Evolutionary conservation across 805 yeast genomes (phyloP).

Genomic region (Myxozyma mucilagina): DNA sequence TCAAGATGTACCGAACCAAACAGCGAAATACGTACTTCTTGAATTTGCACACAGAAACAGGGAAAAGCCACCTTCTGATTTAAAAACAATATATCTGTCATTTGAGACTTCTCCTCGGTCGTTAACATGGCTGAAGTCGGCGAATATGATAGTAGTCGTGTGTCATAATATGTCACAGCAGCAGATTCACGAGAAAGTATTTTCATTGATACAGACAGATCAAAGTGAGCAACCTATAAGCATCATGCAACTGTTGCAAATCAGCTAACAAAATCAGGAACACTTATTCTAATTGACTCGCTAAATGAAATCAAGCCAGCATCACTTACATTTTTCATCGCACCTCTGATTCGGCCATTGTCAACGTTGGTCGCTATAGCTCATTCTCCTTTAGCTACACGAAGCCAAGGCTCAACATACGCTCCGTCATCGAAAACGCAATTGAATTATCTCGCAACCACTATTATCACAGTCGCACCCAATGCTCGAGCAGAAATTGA

Average conservation of each 20-base stretch:
- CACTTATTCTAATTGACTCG: constrained; percentile 64
- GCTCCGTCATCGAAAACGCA: constrained; percentile 22
- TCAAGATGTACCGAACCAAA: constrained; percentile 69
- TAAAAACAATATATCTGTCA: constrained; percentile 56
- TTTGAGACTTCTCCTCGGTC: constrained; percentile 57
- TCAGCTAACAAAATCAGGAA: not conserved
- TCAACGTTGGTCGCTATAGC: constrained; percentile 47
- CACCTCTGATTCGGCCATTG: constrained; percentile 51
- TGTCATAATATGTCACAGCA: constrained; percentile 14
- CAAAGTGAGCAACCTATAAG: constrained; percentile 10
- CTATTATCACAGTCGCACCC: constrained; percentile 65
- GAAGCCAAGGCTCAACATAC: constrained; percentile 1
- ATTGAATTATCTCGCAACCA: constrained; percentile 63
- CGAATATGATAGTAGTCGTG: constrained; percentile 1
- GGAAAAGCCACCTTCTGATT: constrained; percentile 27
- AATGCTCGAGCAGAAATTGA: constrained; percentile 44
- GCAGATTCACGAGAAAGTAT: constrained; percentile 31
- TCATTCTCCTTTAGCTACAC: constrained; percentile 4
- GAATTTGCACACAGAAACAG: constrained; percentile 56
- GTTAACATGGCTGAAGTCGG: constrained; percentile 31
- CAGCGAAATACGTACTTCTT: constrained; percentile 54
- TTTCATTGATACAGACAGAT: constrained; percentile 19
- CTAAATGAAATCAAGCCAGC: constrained; percentile 57
- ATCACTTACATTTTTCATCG: constrained; percentile 52
- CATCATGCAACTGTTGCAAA: not conserved